These are phyloP conservation scores for Beauveria rudraprayagi DNA, from an alignment of 2,329 filamentous ascomycete genomes.

Conservation along the genomic window DNA sequence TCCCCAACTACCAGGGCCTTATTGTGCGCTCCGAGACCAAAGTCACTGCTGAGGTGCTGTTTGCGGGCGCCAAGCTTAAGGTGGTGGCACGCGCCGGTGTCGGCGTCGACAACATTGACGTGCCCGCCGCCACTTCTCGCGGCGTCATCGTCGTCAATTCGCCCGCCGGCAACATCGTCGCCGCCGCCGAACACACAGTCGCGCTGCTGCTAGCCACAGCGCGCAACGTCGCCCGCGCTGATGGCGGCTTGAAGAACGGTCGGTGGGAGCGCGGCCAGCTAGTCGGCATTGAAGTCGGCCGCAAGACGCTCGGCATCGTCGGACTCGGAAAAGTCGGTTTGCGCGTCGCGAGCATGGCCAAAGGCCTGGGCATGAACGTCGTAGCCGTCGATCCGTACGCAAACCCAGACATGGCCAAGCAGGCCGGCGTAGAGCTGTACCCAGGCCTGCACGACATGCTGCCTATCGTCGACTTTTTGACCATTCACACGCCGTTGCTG, in stretches of 20 bases:
- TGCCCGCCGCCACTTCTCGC: constrained; percentile 60
- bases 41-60: constrained; percentile 60
- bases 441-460: constrained; percentile 51
- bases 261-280: constrained; percentile 69
- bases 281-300: constrained; percentile 69
- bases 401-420: constrained; percentile 59
- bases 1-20: constrained; percentile 65
- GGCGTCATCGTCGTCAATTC: constrained; percentile 77
- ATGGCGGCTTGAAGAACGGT: constrained; percentile 59
- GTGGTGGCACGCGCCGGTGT: constrained; percentile 77
- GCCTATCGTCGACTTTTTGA: constrained; percentile 64
- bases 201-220: constrained; percentile 67
- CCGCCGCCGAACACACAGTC: constrained; percentile 71
- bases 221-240: constrained; percentile 63
- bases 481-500: constrained; percentile 72
- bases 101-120: constrained; percentile 76
- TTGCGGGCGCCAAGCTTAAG: constrained; percentile 60
- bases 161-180: constrained; percentile 71
- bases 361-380: constrained; percentile 69
- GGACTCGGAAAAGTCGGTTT: constrained; percentile 78
- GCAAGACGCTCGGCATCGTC: constrained; percentile 68
- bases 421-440: constrained; percentile 59
- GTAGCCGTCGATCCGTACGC: constrained; percentile 72
- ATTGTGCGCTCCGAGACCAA: constrained; percentile 78
- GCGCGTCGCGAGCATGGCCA: constrained; percentile 71